Evolutionary conservation across 1,284 basidiomycete species (phyloP).

Genomic region (Boletus coffeatus): DNA sequence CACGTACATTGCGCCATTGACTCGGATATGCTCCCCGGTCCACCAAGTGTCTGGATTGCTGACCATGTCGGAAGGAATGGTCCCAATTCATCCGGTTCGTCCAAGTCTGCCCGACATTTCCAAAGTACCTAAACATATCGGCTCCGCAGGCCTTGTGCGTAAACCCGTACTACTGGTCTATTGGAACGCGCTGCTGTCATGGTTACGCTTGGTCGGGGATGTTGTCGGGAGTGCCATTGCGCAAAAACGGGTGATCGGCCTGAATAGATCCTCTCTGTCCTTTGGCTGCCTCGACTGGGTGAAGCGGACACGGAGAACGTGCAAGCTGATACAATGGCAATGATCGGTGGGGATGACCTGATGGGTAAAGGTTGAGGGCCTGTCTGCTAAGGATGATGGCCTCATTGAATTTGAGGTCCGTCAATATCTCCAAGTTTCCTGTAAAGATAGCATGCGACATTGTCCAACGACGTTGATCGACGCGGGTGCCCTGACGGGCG

Average conservation of each 20-base stretch:
- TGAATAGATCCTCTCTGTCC: too few species aligned
- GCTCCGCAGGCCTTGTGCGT: conserved; percentile 80
- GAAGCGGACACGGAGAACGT: too few species aligned
- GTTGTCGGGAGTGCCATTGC: conserved; percentile 72
- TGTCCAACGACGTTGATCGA: too few species aligned
- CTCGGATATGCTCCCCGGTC: conserved; percentile 68
- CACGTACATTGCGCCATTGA: conserved; percentile 73
- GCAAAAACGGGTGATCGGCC: conserved; percentile 69
- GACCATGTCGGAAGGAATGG: conserved; percentile 57
- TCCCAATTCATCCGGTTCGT: conserved; percentile 68
- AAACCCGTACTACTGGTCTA: conserved; percentile 62
- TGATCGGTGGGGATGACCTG: too few species aligned
- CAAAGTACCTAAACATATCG: conserved; percentile 81
- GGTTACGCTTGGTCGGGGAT: conserved; percentile 66
- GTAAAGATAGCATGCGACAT: too few species aligned
- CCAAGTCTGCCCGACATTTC: conserved; percentile 86
- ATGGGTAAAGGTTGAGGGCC: too few species aligned
- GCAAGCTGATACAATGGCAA: too few species aligned
- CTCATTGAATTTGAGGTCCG: too few species aligned
- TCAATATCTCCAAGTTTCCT: too few species aligned
- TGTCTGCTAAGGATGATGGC: too few species aligned
- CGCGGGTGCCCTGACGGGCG: too few species aligned
- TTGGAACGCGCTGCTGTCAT: conserved; percentile 61
- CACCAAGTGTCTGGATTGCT: conserved; percentile 59
- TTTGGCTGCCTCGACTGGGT: too few species aligned